phyloP scores from a whole-genome alignment of 1,284 basidiomycete genomes.

The Wallemia mellicola region DNA sequence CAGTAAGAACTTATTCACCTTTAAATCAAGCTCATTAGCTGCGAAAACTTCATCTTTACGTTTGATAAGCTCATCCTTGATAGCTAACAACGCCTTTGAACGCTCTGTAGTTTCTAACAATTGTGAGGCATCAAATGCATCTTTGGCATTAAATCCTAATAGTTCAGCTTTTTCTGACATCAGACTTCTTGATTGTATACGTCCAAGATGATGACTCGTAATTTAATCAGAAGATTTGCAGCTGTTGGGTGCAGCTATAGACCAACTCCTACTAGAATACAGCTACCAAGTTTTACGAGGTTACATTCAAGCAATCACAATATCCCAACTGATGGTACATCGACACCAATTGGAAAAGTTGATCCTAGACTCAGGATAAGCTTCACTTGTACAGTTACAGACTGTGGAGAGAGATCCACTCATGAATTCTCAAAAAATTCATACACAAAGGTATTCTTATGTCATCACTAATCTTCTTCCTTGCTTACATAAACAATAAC shows the following conservation, averaged over 20 bases:
- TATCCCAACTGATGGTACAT: neutral
- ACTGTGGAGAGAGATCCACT: constrained; percentile 50
- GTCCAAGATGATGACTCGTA: neutral
- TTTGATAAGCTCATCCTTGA: constrained; percentile 31
- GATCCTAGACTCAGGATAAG: neutral
- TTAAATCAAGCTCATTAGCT: constrained; percentile 51
- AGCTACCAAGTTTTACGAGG: neutral
- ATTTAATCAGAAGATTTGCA: neutral
- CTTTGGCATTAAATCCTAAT: constrained; percentile 24
- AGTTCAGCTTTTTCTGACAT: neutral
- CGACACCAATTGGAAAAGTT: neutral
- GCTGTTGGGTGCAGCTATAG: neutral
- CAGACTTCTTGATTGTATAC: neutral
- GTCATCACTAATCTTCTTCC: neutral
- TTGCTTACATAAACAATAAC: neutral
- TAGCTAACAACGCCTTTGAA: constrained; percentile 35
- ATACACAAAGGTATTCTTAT: constrained; percentile 33
- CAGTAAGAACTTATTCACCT: constrained; percentile 20
- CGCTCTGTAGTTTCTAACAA: constrained; percentile 36
- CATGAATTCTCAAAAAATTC: constrained; percentile 62
- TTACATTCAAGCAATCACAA: neutral
- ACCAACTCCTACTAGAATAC: neutral
- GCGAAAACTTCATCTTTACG: constrained; percentile 35
- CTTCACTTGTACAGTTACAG: constrained; percentile 6
- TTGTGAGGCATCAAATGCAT: constrained; percentile 58